Percentiles rank a stretch among this genome's conserved stretches.
Conservation (phyloP, 768 basidiomycete species). For the Tricholoma flavovirens region DNA sequence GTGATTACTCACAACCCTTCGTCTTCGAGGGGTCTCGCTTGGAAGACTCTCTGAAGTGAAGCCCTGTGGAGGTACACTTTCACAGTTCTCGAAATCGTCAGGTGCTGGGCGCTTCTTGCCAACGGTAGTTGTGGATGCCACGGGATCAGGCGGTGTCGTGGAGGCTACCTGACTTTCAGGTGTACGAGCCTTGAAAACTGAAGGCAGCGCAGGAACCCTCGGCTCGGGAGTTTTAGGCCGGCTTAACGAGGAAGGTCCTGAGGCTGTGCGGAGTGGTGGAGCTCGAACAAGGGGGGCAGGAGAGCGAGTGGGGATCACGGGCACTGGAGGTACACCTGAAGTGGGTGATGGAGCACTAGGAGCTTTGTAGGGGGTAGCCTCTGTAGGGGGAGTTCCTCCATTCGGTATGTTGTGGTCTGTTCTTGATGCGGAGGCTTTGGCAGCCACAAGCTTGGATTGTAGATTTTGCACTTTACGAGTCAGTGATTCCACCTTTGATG, state of each 20-base stretch:
- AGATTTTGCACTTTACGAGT: slow-evolving; percentile 68
- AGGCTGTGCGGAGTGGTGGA: slow-evolving; percentile 30
- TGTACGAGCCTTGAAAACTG: slow-evolving; percentile 48
- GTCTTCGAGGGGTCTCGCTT: slow-evolving; percentile 54
- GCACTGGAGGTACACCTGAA: slow-evolving; percentile 16
- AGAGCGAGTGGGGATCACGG: slow-evolving; percentile 12
- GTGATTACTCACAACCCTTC: slow-evolving; percentile 50
- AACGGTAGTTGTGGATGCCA: slow-evolving; percentile 35
- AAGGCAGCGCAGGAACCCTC: slow-evolving; percentile 23
- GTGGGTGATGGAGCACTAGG: slow-evolving; percentile 25
- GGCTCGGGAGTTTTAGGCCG: slow-evolving; percentile 53
- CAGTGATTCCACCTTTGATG: slow-evolving; percentile 61
- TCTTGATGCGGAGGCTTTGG: slow-evolving; percentile 35
- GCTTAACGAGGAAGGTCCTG: slow-evolving; percentile 37
- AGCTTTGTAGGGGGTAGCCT: slow-evolving; percentile 7
- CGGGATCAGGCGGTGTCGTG: slow-evolving; percentile 16
- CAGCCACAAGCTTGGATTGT: slow-evolving; percentile 57
- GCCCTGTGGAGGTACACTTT: slow-evolving; percentile 55
- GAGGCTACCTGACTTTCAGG: slow-evolving; percentile 36
- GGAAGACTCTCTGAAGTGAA: slow-evolving; percentile 53
- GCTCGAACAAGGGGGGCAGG: slow-evolving; percentile 15
- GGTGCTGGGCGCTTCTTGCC: slow-evolving; percentile 74
- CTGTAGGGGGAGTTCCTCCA: slow-evolving; percentile 8
- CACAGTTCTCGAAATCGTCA: slow-evolving; percentile 64
- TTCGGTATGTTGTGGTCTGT: slow-evolving; percentile 6